Percentiles rank a stretch among this genome's conserved stretches.
phyloP scores from a whole-genome alignment of 1,284 basidiomycete species.

The Cryptococcus sp. region DNA sequence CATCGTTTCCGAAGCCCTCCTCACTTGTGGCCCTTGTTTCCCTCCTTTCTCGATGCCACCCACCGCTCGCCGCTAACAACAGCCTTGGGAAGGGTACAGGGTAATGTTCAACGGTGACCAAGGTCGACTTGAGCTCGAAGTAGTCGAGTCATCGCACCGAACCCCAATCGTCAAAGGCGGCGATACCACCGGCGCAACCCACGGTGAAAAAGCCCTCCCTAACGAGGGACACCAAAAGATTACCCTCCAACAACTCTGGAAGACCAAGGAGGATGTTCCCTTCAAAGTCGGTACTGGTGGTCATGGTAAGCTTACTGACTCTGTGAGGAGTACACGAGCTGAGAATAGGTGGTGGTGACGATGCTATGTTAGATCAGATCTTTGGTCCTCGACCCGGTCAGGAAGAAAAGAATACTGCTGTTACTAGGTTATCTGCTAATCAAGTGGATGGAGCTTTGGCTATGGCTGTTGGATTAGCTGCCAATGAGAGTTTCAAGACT shows the following conservation, averaged over 20 bases:
- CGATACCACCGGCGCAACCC: conserved; percentile 27
- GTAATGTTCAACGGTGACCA: conserved; percentile 58
- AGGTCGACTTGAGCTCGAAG: conserved; percentile 56
- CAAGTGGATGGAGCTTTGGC: conserved; percentile 56
- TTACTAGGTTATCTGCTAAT: conserved; percentile 52
- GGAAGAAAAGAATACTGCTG: conserved; percentile 49
- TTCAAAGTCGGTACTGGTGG: conserved; percentile 51
- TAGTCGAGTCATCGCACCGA: conserved; percentile 51
- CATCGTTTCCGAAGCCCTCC: not conserved
- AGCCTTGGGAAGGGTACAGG: conserved; percentile 53
- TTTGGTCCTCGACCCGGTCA: conserved; percentile 53
- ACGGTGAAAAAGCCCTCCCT: conserved; percentile 52
- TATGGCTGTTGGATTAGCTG: conserved; percentile 55
- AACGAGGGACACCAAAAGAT: conserved; percentile 53
- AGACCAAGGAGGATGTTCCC: conserved; percentile 50
- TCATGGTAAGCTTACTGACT: conserved; percentile 46
- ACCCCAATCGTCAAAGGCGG: conserved; percentile 20
- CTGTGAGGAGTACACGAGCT: not conserved
- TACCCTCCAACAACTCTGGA: conserved; percentile 54
- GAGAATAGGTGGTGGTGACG: conserved; percentile 50
- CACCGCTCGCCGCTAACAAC: not conserved
- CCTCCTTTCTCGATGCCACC: not conserved
- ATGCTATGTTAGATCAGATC: conserved; percentile 54
- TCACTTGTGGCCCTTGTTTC: too few relatives aligned
- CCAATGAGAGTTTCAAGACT: conserved; percentile 56